A percentile compares a stretch with the other conserved stretches of the same genome.
phyloP scores from a whole-genome alignment of 2,329 filamentous ascomycete species.

The Phoma sp. region DNA sequence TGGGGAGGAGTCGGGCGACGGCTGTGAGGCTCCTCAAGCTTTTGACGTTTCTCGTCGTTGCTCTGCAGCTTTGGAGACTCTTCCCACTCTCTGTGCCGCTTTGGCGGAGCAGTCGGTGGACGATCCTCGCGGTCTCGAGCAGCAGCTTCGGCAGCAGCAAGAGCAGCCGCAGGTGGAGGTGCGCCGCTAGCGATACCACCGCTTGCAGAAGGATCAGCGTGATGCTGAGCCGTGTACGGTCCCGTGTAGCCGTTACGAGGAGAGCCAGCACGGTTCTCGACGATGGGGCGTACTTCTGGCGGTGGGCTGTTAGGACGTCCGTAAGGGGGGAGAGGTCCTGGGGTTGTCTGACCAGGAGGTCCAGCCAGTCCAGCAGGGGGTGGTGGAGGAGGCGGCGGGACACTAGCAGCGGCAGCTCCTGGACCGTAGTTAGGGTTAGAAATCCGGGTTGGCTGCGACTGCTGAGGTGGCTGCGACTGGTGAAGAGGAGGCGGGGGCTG shows the following conservation, averaged over 20 bases:
- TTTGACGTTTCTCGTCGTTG: slow-evolving; percentile 85
- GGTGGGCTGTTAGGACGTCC: slow-evolving; percentile 76
- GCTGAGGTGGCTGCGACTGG: slow-evolving; percentile 32
- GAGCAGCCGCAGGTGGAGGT: slow-evolving; percentile 68
- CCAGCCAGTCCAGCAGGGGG: slow-evolving; percentile 59
- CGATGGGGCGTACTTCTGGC: slow-evolving; percentile 80
- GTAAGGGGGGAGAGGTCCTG: slow-evolving; percentile 67
- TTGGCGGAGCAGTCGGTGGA: slow-evolving; percentile 75
- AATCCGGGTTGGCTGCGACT: slow-evolving; percentile 53
- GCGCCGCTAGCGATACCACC: slow-evolving; percentile 72
- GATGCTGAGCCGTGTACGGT: slow-evolving; percentile 70
- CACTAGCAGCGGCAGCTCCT: slow-evolving; percentile 46
- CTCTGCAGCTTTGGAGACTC: slow-evolving; percentile 81
- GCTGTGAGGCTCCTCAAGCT: slow-evolving; percentile 81
- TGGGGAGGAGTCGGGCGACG: slow-evolving; percentile 64
- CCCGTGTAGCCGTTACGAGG: slow-evolving; percentile 86
- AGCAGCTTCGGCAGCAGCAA: slow-evolving; percentile 71
- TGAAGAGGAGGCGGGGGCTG: slow-evolving; percentile 47
- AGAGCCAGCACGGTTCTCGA: slow-evolving; percentile 89
- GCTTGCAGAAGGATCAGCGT: slow-evolving; percentile 65
- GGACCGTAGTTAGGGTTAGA: slow-evolving; percentile 56
- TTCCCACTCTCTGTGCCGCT: slow-evolving; percentile 92
- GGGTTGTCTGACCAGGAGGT: slow-evolving; percentile 58
- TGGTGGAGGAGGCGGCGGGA: slow-evolving; percentile 65
- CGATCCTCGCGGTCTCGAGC: slow-evolving; percentile 72